A percentile compares a stretch with the other conserved stretches of the same genome.
These are phyloP conservation scores for Suillus clintonianus DNA, from an alignment of 768 basidiomycete species.

Conservation along the genomic window DNA sequence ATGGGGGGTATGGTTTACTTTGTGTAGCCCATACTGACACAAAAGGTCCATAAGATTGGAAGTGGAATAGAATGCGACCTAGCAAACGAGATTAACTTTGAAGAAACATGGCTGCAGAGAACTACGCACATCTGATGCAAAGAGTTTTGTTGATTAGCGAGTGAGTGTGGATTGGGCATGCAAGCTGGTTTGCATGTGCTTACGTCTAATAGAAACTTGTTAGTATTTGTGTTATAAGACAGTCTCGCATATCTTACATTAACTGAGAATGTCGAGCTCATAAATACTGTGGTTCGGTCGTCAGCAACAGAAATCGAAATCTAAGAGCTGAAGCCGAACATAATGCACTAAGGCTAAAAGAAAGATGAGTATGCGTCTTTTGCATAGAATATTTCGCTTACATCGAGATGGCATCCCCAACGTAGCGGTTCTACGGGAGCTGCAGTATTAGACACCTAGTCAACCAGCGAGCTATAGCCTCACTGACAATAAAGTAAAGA, in stretches of 20 bases:
- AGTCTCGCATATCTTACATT: not conserved
- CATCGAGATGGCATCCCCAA: slow-evolving; percentile 8
- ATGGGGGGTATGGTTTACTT: not conserved
- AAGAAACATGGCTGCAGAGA: not conserved
- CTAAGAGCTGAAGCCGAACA: slow-evolving; percentile 3
- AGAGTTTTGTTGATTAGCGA: not conserved
- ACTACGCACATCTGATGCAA: not conserved
- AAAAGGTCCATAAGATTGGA: slow-evolving; percentile 11
- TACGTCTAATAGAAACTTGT: slow-evolving; percentile 4
- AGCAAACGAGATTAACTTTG: not conserved
- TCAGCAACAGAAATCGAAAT: not conserved
- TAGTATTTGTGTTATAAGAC: not conserved
- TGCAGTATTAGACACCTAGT: not conserved
- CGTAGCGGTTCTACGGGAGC: slow-evolving; percentile 8
- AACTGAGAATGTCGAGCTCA: slow-evolving; percentile 7
- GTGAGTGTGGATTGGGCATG: not conserved
- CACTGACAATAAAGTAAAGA: slow-evolving; percentile 8
- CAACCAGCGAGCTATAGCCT: not conserved
- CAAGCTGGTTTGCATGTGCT: not conserved
- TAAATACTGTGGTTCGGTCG: slow-evolving; percentile 2
- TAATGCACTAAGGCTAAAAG: slow-evolving; percentile 5
- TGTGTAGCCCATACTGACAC: slow-evolving; percentile 8
- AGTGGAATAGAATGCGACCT: slow-evolving; percentile 10
- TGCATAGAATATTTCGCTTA: not conserved
- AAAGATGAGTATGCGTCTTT: not conserved